Evolutionary conservation across 768 basidiomycete genomes (phyloP).

Genomic region (Boletus eberwhitei): DNA sequence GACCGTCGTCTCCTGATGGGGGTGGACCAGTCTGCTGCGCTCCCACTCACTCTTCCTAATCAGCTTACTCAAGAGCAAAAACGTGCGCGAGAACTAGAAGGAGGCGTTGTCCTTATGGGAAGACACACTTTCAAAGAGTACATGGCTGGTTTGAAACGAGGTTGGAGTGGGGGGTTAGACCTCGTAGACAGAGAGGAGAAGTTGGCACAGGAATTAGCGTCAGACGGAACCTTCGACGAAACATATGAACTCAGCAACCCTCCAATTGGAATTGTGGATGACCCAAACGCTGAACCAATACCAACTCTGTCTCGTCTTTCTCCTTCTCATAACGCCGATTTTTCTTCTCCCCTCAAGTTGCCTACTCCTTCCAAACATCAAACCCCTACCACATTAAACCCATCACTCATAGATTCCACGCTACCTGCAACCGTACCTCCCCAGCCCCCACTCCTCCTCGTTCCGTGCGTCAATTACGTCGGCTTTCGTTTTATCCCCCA

Average conservation of each 20-base stretch:
- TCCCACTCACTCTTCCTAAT: conserved; percentile 47
- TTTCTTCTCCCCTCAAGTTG: conserved; percentile 33
- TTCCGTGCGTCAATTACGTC: conserved; percentile 70
- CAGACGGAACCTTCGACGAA: conserved; percentile 80
- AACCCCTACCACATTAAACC: conserved; percentile 13
- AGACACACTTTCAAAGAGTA: conserved; percentile 94
- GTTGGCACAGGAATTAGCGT: conserved; percentile 62
- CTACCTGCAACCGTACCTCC: conserved; percentile 60
- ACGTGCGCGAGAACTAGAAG: conserved; percentile 62
- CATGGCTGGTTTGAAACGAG: conserved; percentile 78
- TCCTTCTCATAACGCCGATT: conserved; percentile 31
- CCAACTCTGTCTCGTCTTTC: conserved; percentile 40
- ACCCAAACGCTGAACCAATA: conserved; percentile 37
- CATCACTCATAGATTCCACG: conserved; percentile 36
- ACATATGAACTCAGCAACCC: conserved; percentile 35
- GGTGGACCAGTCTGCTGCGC: conserved; percentile 48
- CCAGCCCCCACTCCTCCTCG: conserved; percentile 76
- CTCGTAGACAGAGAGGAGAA: conserved; percentile 68
- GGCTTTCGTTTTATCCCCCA: conserved; percentile 81
- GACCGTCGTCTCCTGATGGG: conserved; percentile 68
- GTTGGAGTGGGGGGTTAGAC: conserved; percentile 76
- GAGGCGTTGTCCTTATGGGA: conserved; percentile 83
- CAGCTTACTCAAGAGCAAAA: conserved; percentile 50
- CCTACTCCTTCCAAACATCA: conserved; percentile 19
- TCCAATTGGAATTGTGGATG: conserved; percentile 23